Base-by-base conservation (phyloP, 352 stramenopile species). In the Phytophthora pistaciae region DNA sequence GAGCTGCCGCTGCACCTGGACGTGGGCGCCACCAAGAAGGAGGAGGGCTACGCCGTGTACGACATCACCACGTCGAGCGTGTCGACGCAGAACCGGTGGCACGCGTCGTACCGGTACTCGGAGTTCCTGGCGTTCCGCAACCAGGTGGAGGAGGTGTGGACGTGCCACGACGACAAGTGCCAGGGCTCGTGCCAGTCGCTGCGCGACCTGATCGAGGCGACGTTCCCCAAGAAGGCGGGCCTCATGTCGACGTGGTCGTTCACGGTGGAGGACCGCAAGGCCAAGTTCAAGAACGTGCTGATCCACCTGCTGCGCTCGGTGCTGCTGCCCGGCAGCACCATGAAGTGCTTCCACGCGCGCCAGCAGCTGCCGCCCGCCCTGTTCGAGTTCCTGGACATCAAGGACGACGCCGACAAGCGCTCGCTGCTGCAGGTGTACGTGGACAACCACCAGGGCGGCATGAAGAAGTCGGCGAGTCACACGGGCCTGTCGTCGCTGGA, bases 341-440 rank as follows among this genome's bases (percentile, higher is more conserved):
- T 93, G 85, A 91, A 88, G 68, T 91, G 85, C 40, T 70, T 80
- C 49, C 66, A 77, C 49, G 82, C 82, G 21, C 85, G 85, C 49
- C 78, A 81, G 53, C 63, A 77, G 0, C 70, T 93, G 23, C 85
- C 85, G 20, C 59, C 50, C 18, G 69, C 82, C 31, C 53, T 93
- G 18, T 91, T 91, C 63, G 60, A 84, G 63, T 91, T 91, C 58
- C 73, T 91, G 11, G 70, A 76, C 38, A 85, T 93, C 25, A 42
- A 82, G 44, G 72, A 91, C 66, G 71, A 72, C 20, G 71, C 75
- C 11, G 83, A 91, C 66, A 86, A 81, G 46, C 85, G 85, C 6
- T 91, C 85, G 40, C 72, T 93, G 62, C 74, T 93, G 11, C 83
- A 93, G 65, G 87, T 91, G 63, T 91, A 82, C 65, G 80, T 91